These are phyloP conservation scores for Phytopythium kandeliae DNA, from an alignment of 352 stramenopile genomes.

Conservation along the genomic window DNA sequence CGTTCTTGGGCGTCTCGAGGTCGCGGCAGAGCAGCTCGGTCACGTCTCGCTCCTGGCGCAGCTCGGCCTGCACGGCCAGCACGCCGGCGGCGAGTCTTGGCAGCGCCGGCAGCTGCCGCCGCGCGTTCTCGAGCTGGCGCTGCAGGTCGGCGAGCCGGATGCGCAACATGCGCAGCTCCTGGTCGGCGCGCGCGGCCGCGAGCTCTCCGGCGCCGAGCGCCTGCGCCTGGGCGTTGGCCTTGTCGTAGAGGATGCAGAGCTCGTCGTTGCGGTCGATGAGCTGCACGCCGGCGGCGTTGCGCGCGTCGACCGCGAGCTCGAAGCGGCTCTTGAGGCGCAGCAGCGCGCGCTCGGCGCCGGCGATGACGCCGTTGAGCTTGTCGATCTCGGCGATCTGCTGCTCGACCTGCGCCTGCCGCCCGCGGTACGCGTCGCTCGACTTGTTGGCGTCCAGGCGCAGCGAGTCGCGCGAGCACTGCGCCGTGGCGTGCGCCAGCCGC, in stretches of 20 bases:
- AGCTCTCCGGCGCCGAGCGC: slow-evolving; percentile 79
- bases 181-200: slow-evolving; percentile 71
- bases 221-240: slow-evolving; percentile 87
- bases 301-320: slow-evolving; percentile 81
- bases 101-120: slow-evolving; percentile 68
- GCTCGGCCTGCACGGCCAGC: slow-evolving; percentile 69
- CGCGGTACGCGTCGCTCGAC: slow-evolving; percentile 81
- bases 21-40: slow-evolving; percentile 88
- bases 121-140: slow-evolving; percentile 73
- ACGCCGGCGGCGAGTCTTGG: slow-evolving; percentile 81
- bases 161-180: slow-evolving; percentile 70
- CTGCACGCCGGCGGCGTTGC: slow-evolving; percentile 88
- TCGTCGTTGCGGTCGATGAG: slow-evolving; percentile 95
- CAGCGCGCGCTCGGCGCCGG: slow-evolving; percentile 87
- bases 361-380: slow-evolving; percentile 93
- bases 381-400: slow-evolving; percentile 96
- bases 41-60: slow-evolving; percentile 81
- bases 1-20: slow-evolving; percentile 89
- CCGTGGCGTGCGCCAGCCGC: slow-evolving; percentile 72
- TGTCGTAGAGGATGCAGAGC: slow-evolving; percentile 94
- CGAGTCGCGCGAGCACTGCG: slow-evolving; percentile 86
- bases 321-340: slow-evolving; percentile 91
- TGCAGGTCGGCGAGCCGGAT: slow-evolving; percentile 82
- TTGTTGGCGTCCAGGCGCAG: slow-evolving; percentile 90
- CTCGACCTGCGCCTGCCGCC: slow-evolving; percentile 90